Evolutionary conservation across 805 yeast species (phyloP).

Genomic region (Yarrowia sp.): DNA sequence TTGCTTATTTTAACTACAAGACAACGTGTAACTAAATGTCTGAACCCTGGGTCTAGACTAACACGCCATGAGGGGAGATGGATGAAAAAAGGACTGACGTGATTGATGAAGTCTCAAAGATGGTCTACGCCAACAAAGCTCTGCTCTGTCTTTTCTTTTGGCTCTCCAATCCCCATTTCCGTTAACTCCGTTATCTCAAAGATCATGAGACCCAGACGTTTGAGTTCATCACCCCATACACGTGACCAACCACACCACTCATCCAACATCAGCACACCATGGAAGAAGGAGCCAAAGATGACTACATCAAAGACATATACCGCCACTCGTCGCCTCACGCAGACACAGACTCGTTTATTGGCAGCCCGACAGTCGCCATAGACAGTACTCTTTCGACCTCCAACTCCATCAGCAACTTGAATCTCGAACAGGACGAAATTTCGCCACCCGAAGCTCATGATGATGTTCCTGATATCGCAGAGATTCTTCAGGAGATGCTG

Average conservation of each 20-base stretch:
- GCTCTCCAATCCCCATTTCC: too few species aligned
- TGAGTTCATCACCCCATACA: neutral
- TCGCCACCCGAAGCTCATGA: neutral
- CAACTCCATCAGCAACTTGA: slow-evolving; percentile 7
- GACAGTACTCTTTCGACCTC: neutral
- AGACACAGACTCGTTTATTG: neutral
- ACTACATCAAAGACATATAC: slow-evolving; percentile 24
- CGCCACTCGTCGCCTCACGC: slow-evolving; percentile 8
- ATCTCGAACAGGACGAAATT: neutral
- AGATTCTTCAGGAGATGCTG: slow-evolving; percentile 12
- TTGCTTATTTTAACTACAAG: too few species aligned
- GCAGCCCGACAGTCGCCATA: slow-evolving; percentile 6
- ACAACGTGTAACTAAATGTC: too few species aligned
- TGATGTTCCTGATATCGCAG: slow-evolving; percentile 16
- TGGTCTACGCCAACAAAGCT: too few species aligned
- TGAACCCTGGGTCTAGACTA: too few species aligned
- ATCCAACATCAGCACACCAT: neutral
- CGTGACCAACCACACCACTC: neutral
- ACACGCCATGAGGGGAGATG: too few species aligned
- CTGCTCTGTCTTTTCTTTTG: too few species aligned
- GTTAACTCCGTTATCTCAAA: too few species aligned
- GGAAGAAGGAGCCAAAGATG: slow-evolving; percentile 3
- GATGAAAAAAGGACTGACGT: too few species aligned
- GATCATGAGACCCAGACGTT: neutral
- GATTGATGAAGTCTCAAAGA: too few species aligned